Evolutionary conservation across 129 eudicot genomes (phyloP).

Genomic region (Lactuca sativa): DNA sequence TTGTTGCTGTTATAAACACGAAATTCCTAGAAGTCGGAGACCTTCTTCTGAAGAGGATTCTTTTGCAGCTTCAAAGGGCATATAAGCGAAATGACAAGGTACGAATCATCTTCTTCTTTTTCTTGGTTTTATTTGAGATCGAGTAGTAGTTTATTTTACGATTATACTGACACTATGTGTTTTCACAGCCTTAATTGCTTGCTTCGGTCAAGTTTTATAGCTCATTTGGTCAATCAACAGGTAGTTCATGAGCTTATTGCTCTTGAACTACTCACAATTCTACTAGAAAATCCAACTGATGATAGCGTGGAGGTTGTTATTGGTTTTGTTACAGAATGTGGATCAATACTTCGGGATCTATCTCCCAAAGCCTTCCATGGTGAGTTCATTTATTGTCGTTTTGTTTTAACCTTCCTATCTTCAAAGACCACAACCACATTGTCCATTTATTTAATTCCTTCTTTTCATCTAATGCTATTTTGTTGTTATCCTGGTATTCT

Average conservation of each 20-base stretch:
- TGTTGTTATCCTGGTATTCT: slow-evolving; percentile 55
- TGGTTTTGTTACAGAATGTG: slow-evolving; percentile 93
- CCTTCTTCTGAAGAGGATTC: slow-evolving; percentile 75
- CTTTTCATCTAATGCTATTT: no score
- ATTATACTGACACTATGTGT: neutral
- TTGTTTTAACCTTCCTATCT: neutral
- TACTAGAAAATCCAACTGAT: slow-evolving; percentile 88
- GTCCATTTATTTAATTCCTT: neutral
- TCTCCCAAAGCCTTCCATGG: slow-evolving; percentile 86
- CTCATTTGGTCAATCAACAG: slow-evolving; percentile 94
- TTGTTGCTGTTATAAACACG: slow-evolving; percentile 66
- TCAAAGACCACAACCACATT: neutral
- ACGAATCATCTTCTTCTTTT: neutral
- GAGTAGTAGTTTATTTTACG: neutral
- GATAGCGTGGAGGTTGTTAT: slow-evolving; percentile 98
- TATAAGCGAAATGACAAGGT: slow-evolving; percentile 95
- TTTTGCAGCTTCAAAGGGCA: slow-evolving; percentile 81
- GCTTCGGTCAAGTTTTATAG: slow-evolving; percentile 90
- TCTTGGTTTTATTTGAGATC: no score
- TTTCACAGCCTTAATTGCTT: slow-evolving; percentile 73
- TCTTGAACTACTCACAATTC: slow-evolving; percentile 74
- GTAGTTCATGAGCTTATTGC: slow-evolving; percentile 93
- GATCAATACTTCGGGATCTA: slow-evolving; percentile 85
- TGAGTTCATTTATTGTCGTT: slow-evolving; percentile 31
- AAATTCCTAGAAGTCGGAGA: slow-evolving; percentile 83